Base-by-base conservation (phyloP, 805 yeast species). In the Hanseniaspora clermontiae region DNA sequence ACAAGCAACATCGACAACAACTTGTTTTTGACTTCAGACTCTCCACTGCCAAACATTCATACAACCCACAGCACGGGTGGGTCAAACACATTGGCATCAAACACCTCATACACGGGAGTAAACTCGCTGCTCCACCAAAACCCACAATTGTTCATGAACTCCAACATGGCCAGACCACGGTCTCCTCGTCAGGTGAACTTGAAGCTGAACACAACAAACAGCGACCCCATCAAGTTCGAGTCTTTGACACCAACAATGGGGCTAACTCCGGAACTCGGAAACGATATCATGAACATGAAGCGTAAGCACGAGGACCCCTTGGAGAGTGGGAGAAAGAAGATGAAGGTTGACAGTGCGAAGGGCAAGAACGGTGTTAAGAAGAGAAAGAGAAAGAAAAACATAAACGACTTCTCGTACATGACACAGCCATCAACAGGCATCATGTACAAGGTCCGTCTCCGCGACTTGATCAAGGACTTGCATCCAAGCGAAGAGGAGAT, bases 401-500 rank as follows among this genome's bases (percentile, higher is more conserved):
- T 46, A 3, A 45, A 48, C 20, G 51, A 55, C 38, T 46, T 27
- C 11, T 55, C 49, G 19, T 43, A 47, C 51, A 42, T 50, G n/a
- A 40, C 40, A 5, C 49, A 57, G 36, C 52, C 43, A 29, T 37
- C 49, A 8, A 56, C 59, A 17, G 51, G 52, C 11, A 29, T 51
- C 15, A 49, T 34, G n/a, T 49, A 58, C 32, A 57, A 59, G 31
- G 51, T 53, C 2, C 47, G 34, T 38, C 43, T 48, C 49, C 54
- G 53, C 34, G 56, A 49, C 55, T 55, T 29, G 40, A 56, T 42
- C 37, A 52, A 42, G 40, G 51, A 38, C 12, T 20, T 34, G 15
- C 50, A 54, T 17, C 57, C 57, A 12, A 32, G 15, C n/a, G 51
- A 58, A 19, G 59, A 55, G n/a, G 61, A 55, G 36, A 38, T 57